Conservation (phyloP, 768 basidiomycete species). For the Rhizopogon vulgaris region DNA sequence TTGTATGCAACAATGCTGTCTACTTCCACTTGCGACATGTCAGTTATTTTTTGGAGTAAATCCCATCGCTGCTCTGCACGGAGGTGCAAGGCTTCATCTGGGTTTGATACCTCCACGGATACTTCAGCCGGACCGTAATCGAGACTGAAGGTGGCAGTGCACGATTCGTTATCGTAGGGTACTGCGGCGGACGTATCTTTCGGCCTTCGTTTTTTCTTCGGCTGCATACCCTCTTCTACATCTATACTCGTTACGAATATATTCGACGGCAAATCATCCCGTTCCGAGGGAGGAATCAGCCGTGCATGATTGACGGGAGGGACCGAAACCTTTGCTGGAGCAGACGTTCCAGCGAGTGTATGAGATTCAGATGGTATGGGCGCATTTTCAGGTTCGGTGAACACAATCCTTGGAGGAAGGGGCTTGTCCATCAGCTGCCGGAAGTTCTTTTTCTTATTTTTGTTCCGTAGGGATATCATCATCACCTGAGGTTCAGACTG, state of each 20-base stretch:
- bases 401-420: constrained; percentile 49
- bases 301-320: constrained; percentile 19
- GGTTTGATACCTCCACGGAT: background rate
- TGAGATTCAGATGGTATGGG: background rate
- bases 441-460: constrained; percentile 71
- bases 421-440: constrained; percentile 41
- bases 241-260: constrained; percentile 70
- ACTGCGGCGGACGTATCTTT: constrained; percentile 14
- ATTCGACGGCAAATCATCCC: constrained; percentile 48
- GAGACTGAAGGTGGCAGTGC: constrained; percentile 14
- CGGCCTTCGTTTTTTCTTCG: constrained; percentile 26
- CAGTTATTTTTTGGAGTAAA: constrained; percentile 15
- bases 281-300: constrained; percentile 61
- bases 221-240: constrained; percentile 43
- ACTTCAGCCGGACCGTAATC: background rate
- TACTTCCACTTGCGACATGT: constrained; percentile 18
- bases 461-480: constrained; percentile 51
- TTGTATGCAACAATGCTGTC: constrained; percentile 43
- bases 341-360: constrained; percentile 5
- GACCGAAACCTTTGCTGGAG: background rate
- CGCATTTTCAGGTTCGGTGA: constrained; percentile 23
- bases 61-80: constrained; percentile 13
- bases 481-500: constrained; percentile 9
- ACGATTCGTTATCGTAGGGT: constrained; percentile 4
- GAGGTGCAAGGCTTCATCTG: constrained; percentile 5